Conservation (phyloP, 768 basidiomycete genomes). For the Cytidiella melzeri region DNA sequence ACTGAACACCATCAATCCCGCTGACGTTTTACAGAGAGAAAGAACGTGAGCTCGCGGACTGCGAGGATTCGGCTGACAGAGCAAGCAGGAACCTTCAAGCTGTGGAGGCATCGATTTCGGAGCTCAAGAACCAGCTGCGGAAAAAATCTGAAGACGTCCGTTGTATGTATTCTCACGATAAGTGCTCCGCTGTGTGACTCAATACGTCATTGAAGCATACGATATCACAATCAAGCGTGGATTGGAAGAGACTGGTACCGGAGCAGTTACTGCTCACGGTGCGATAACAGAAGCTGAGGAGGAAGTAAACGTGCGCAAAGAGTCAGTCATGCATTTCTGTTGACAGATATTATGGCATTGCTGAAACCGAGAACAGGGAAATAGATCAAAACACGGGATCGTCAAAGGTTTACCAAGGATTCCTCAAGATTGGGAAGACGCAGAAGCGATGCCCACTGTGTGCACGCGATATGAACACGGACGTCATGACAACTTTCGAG, state of each 20-base stretch:
- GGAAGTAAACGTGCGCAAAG: constrained; percentile 39
- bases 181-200: neutral
- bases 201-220: constrained; percentile 29
- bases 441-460: constrained; percentile 75
- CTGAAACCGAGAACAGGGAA: no score
- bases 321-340: constrained; percentile 35
- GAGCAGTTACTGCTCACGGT: constrained; percentile 36
- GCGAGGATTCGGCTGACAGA: constrained; percentile 35
- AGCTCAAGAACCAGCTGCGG: constrained; percentile 54
- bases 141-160: constrained; percentile 57
- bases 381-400: constrained; percentile 27
- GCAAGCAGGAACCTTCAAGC: constrained; percentile 57
- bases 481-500: constrained; percentile 57
- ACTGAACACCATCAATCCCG: no score
- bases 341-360: no score
- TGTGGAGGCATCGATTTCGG: constrained; percentile 55
- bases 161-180: constrained; percentile 33
- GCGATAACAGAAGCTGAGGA: constrained; percentile 41
- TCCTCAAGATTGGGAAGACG: constrained; percentile 53
- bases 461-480: constrained; percentile 55
- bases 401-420: constrained; percentile 43
- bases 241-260: constrained; percentile 24
- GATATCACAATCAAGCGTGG: constrained; percentile 42
- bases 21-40: constrained; percentile 44
- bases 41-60: constrained; percentile 52